Evolutionary conservation across 2,329 filamentous ascomycete genomes (phyloP), one percentile per base, ranked within the genome.

Genomic region (Teratosphaeria pseudoeucalypti): DNA sequence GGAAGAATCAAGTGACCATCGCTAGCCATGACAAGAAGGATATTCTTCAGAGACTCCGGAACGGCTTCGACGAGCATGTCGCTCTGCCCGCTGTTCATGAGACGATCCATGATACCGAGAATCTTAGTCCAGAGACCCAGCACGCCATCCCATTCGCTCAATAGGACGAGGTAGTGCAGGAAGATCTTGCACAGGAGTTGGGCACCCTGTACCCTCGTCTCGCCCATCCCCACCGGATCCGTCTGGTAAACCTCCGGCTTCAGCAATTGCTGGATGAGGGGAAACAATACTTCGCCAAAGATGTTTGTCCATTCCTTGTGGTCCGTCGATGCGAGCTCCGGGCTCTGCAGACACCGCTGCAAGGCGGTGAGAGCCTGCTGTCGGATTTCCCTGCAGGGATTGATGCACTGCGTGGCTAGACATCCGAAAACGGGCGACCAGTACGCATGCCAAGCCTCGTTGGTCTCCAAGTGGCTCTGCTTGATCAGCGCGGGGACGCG

Each of bases 371-470:
- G 90, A 1, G 94, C 90, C 69, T 95, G 83, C 68, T 95, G 89
- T 2, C 94, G 86, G 61, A 99, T 90, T 67, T 96, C 92, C 58
- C 92, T 88, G 70, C 91, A 96, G 0, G 92, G 91, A 71, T 97
- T 99, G 58, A 90, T 89, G 74, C 92, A 96, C 75, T 99, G 94
- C 4, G 85, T 85, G 2, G 89, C 94, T 19, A 99, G 78, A 6
- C 90, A 89, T 66, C 90, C 85, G 74, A 99, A 94, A 29, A 99
- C 91, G 1, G 92, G 94, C 14, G 92, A 86, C 94, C 94, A 99
- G 73, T 99, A 99, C 9, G 94, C 90, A 56, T 90, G 91, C 94
- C 94, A 99, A 14, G 94, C 94, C 89, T 66, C 61, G 49, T 66
- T 64, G 58, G 67, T 66, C 62, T 96, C 94, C 2, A 97, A 84